phyloP scores from a whole-genome alignment of 106 monocot species.

The Dendrobium huoshanense region DNA sequence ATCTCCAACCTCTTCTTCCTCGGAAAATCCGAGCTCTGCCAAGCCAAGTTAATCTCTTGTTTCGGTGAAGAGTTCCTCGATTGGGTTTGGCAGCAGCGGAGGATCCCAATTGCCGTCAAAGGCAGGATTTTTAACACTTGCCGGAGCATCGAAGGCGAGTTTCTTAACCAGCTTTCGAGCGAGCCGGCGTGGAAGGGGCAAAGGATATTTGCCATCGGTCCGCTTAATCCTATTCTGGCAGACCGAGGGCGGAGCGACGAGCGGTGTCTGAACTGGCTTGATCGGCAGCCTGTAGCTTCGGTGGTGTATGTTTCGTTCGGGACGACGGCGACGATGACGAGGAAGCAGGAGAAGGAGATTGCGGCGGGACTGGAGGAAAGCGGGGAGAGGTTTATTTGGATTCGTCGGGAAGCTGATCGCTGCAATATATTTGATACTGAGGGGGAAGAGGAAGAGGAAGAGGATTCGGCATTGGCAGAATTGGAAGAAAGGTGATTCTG shows the following conservation, averaged over 20 bases:
- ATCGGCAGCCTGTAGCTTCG: constrained; percentile 16
- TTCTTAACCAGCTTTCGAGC: constrained; percentile 22
- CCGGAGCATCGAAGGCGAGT: constrained; percentile 28
- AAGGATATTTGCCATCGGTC: constrained; percentile 45
- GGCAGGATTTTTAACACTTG: constrained; percentile 58
- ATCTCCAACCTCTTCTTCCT: constrained; percentile 40
- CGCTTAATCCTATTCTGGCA: constrained; percentile 15
- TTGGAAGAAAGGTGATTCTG: not conserved
- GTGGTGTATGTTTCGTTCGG: constrained; percentile 32
- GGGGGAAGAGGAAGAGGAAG: not conserved
- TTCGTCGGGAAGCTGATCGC: constrained; percentile 14
- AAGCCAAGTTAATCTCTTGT: constrained; percentile 20
- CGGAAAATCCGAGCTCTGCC: constrained; percentile 6
- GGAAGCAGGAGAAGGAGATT: constrained; percentile 16
- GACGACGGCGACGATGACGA: constrained; percentile 12
- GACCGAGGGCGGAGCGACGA: not conserved
- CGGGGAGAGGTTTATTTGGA: constrained; percentile 28
- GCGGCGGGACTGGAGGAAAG: constrained; percentile 18
- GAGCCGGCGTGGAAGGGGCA: constrained; percentile 24
- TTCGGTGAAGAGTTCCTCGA: constrained; percentile 45
- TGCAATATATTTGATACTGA: constrained; percentile 1
- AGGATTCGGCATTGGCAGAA: not conserved
- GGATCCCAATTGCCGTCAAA: not conserved
- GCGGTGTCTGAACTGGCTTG: constrained; percentile 20
- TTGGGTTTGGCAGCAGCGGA: constrained; percentile 27